Evolutionary conservation across 441 rosid genomes (phyloP), one percentile per base, ranked within the genome.

Genomic region (Gossypium trilobum): DNA sequence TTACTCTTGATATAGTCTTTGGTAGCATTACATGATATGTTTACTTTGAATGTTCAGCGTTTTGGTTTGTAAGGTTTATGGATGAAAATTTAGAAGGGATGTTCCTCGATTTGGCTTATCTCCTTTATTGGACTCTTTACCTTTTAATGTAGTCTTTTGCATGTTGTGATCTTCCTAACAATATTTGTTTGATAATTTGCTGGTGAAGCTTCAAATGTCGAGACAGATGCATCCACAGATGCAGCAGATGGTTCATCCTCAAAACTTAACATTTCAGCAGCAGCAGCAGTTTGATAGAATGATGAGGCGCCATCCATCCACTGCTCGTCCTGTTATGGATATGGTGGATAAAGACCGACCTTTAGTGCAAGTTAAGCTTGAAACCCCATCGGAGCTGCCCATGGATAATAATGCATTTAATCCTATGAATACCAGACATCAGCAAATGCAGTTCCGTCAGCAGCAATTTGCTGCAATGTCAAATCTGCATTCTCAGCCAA

Each of bases 211-310:
- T 51, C 88, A 88, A 91, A 83, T 91, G 2, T 74, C 85, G 29
- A 83, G 96, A 70, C 96, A 87, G 79, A 78, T 84, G 87, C 88
- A 78, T 81, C 86, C 88, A 27, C 98, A 89, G 78, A 82, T 91
- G 87, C 92, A 87, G 78, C 88, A 86, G 76, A 83, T 90, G 90
- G 74, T 82, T 64, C 81, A 72, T 80, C 71, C 91, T 27, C 95
- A 75, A 61, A 73, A 54, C 71, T 74, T 86, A 74, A 48, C 82
- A 36, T 55, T 85, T 20, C 94, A 84, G 74, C 91, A 85, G 56
- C 90, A 82, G 75, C 89, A 82, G 74, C 86, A 86, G 11, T 66
- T 86, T 19, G 93, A 89, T 74, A 80, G 83, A 74, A 58, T 83
- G 60, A 92, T 87, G 9, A 83, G 88, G 75, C 89, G 87, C 23